Evolutionary conservation across 345 rosid genomes (phyloP).

Genomic region (Citropsis articulata): DNA sequence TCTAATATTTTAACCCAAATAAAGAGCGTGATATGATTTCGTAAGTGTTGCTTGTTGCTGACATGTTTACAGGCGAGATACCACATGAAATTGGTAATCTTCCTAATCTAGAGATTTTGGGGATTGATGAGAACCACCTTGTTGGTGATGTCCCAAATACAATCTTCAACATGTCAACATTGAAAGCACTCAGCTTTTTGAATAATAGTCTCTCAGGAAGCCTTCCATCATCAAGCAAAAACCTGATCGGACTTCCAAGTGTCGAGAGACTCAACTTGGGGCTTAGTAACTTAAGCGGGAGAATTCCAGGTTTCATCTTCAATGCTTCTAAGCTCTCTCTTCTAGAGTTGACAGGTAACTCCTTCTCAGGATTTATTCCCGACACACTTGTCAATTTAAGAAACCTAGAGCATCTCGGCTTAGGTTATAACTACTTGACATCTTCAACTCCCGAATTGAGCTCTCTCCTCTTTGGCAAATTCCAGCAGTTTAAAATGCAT

Average conservation of each 20-base stretch:
- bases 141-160: background rate
- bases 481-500: background rate
- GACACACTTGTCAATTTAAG: background rate
- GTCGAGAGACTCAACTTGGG: background rate
- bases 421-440: background rate
- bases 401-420: background rate
- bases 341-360: background rate
- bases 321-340: background rate
- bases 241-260: background rate
- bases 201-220: background rate
- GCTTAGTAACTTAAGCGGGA: background rate
- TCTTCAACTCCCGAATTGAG: background rate
- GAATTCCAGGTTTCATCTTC: conserved; percentile 2
- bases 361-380: background rate
- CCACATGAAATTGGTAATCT: conserved; percentile 17
- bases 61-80: conserved; percentile 12
- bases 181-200: background rate
- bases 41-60: background rate
- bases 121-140: background rate
- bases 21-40: too few relatives aligned
- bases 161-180: conserved; percentile 3
- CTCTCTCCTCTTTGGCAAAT: conserved; percentile 18
- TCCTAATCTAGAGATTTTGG: background rate
- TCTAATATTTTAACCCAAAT: background rate
- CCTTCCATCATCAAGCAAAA: background rate